Evolutionary conservation across 805 yeast genomes (phyloP), one percentile per base, ranked within the genome.

Genomic region (Lachancea waltii): DNA sequence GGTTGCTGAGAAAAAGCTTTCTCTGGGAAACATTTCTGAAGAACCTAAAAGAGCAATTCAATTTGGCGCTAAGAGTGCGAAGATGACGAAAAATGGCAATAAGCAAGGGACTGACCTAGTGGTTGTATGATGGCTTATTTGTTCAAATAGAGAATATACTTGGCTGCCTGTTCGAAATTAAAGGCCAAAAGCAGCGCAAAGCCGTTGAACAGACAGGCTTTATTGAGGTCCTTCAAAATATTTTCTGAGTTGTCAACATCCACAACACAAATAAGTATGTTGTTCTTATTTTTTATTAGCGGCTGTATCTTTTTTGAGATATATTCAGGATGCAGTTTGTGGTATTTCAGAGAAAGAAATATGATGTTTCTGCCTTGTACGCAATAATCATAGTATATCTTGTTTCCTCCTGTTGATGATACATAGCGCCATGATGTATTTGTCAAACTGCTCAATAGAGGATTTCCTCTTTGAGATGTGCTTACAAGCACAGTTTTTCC

Each of bases 1-100:
- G 34, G 52, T 84, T 6, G 96, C 97, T 0, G 30, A 30, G 11
- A 47, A 46, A 0, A 56, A 50, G 0, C 47, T 81, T 14, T 72
- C 70, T 0, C 54, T 85, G 23, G 55, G 46, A 0, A 70, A 69
- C 56, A 92, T 87, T 0, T 63, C 77, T 13, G 65, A 68, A 16
- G 97, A 92, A 54, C 76, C 82, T 1, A 92, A 92, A 55, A 68
- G 99, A 33, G 99, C 99, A 0, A 87, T 92, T 43, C 98, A 92
- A 55, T 92, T 92, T 60, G 99, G 99, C 0, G 85, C 97, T 0
- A 79, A 83, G 46, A 81, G 95, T 54, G 98, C 99, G 1, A 94
- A 90, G 59, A 77, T 92, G 81, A 69, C 77, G 3, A 90, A 90
- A 1, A 75, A 81, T 30, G 81, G 89, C 3, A 81, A 77, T 48